Evolutionary conservation across 2,329 filamentous ascomycete species (phyloP).

Genomic region (Drechslerella dactyloides): DNA sequence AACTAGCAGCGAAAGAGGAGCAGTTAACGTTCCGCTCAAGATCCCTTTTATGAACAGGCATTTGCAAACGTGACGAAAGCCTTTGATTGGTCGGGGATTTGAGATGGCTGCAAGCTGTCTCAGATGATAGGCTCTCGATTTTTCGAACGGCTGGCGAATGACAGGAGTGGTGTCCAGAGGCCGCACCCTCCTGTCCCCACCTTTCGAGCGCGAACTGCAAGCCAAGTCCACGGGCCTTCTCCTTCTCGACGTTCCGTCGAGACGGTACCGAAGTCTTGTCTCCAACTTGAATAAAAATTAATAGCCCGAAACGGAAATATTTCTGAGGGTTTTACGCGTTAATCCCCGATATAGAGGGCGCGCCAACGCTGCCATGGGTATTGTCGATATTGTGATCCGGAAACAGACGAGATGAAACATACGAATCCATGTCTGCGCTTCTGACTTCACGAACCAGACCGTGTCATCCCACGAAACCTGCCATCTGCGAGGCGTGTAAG

Average conservation of each 20-base stretch:
- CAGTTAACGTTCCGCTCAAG: slow-evolving; percentile 26
- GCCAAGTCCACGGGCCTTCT: slow-evolving; percentile 27
- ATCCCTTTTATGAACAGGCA: slow-evolving; percentile 31
- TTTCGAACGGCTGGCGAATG: slow-evolving; percentile 24
- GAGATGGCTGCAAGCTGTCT: slow-evolving; percentile 24
- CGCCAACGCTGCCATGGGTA: slow-evolving; percentile 4
- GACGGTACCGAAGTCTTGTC: slow-evolving; percentile 32
- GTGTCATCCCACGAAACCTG: slow-evolving; percentile 20
- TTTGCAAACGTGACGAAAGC: slow-evolving; percentile 10
- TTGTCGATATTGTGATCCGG: neutral
- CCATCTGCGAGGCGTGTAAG: slow-evolving; percentile 25
- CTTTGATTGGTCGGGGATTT: slow-evolving; percentile 23
- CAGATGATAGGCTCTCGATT: slow-evolving; percentile 44
- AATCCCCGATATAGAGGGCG: slow-evolving; percentile 19
- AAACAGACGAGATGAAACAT: slow-evolving; percentile 29
- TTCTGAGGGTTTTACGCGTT: slow-evolving; percentile 29
- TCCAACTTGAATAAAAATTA: slow-evolving; percentile 16
- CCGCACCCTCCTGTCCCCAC: slow-evolving; percentile 10
- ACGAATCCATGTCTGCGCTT: slow-evolving; percentile 13
- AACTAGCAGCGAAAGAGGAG: slow-evolving; percentile 15
- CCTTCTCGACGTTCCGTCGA: slow-evolving; percentile 25
- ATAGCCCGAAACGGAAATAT: slow-evolving; percentile 29
- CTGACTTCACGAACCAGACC: slow-evolving; percentile 36
- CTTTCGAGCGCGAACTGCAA: slow-evolving; percentile 11
- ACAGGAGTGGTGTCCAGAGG: slow-evolving; percentile 31